These are phyloP conservation scores for Lachnellula arida DNA, from an alignment of 2,329 filamentous ascomycete genomes.

Conservation along the genomic window DNA sequence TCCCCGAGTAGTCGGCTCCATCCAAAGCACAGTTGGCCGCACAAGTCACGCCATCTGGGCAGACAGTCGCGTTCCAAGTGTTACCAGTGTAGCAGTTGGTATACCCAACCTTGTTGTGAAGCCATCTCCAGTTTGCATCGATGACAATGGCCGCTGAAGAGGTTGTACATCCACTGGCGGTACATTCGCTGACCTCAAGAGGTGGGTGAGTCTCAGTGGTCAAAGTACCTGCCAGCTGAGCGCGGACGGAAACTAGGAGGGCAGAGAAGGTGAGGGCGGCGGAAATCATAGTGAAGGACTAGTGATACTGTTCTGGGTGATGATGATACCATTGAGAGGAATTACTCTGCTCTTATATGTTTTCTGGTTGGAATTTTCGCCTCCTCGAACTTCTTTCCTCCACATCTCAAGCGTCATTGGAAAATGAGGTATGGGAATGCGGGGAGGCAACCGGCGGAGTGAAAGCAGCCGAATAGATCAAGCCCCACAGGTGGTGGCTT, in stretches of 20 bases:
- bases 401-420: not conserved
- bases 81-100: constrained; percentile 41
- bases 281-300: constrained; percentile 27
- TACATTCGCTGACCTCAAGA: constrained; percentile 49
- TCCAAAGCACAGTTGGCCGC: constrained; percentile 49
- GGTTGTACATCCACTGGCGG: constrained; percentile 43
- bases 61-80: constrained; percentile 39
- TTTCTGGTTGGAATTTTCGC: not conserved
- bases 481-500: constrained; percentile 8
- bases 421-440: constrained; percentile 21
- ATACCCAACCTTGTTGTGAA: constrained; percentile 43
- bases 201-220: constrained; percentile 47
- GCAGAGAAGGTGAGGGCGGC: constrained; percentile 38
- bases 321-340: constrained; percentile 10
- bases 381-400: not conserved
- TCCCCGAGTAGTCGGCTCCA: constrained; percentile 47
- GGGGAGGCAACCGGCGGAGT: constrained; percentile 25
- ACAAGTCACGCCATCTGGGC: constrained; percentile 40
- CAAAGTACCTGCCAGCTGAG: constrained; percentile 45
- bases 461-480: constrained; percentile 18
- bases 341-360: constrained; percentile 23
- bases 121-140: constrained; percentile 57
- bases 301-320: constrained; percentile 9
- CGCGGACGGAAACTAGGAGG: constrained; percentile 40
- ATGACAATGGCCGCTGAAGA: constrained; percentile 46